phyloP scores from a whole-genome alignment of 768 basidiomycete species.

The Amanita molliuscula region DNA sequence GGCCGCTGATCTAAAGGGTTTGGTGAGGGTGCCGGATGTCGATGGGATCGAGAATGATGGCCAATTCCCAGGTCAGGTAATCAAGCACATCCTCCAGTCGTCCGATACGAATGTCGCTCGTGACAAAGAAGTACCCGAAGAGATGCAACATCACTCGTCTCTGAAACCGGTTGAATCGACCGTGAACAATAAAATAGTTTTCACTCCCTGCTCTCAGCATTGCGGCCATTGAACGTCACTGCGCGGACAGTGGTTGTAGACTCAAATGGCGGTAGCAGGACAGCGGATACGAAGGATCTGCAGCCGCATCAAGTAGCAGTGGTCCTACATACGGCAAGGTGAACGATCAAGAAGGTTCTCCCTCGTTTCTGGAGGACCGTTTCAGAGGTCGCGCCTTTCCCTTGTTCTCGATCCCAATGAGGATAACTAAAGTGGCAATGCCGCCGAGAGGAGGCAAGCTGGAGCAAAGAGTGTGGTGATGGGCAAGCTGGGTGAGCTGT shows the following conservation, averaged over 20 bases:
- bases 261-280: too few relatives aligned
- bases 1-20: slow-evolving; percentile 56
- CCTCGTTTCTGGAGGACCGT: slow-evolving; percentile 37
- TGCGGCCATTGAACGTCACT: slow-evolving; percentile 68
- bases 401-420: not conserved
- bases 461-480: slow-evolving; percentile 4
- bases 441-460: too few relatives aligned
- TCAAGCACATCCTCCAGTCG: not conserved
- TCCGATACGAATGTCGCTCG: not conserved
- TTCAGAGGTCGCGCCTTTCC: not conserved
- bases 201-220: slow-evolving; percentile 64
- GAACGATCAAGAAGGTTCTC: slow-evolving; percentile 41
- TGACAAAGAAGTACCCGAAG: too few relatives aligned
- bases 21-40: slow-evolving; percentile 53
- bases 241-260: too few relatives aligned
- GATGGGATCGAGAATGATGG: too few relatives aligned
- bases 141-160: not conserved
- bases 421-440: not conserved
- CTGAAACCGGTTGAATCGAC: slow-evolving; percentile 9
- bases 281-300: slow-evolving; percentile 20
- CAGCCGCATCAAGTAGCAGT: slow-evolving; percentile 7
- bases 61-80: too few relatives aligned
- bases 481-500: slow-evolving; percentile 17
- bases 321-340: slow-evolving; percentile 8
- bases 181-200: slow-evolving; percentile 54